A percentile compares a stretch with the other conserved stretches of the same genome.
Evolutionary conservation across 2,329 filamentous ascomycete species (phyloP).

Genomic region (Westerdykella sp.): DNA sequence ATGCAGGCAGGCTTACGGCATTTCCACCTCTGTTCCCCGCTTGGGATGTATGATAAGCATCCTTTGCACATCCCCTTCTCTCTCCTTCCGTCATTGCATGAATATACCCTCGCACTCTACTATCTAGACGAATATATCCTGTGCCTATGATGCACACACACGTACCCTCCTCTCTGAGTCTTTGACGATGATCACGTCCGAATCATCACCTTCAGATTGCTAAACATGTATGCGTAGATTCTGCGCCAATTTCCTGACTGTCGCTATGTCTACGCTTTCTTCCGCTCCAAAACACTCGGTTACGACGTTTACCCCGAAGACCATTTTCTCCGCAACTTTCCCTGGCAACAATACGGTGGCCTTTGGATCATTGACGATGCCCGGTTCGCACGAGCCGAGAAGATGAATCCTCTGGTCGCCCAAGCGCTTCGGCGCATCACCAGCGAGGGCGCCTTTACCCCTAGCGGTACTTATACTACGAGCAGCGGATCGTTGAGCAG

Average conservation of each 20-base stretch:
- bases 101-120: constrained; percentile 13
- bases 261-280: constrained; percentile 36
- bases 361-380: constrained; percentile 35
- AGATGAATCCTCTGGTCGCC: constrained; percentile 17
- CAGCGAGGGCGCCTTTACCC: constrained; percentile 17
- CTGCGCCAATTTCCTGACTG: constrained; percentile 34
- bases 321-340: constrained; percentile 33
- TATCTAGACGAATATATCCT: constrained; percentile 10
- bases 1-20: constrained; percentile 27
- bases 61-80: not conserved
- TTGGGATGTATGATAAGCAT: constrained; percentile 36
- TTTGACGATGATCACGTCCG: not conserved
- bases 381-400: constrained; percentile 30
- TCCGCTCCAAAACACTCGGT: constrained; percentile 31
- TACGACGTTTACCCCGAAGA: constrained; percentile 38
- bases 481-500: constrained; percentile 3
- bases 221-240: constrained; percentile 27
- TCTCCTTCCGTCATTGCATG: constrained; percentile 1
- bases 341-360: constrained; percentile 35
- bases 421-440: constrained; percentile 28
- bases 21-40: constrained; percentile 35
- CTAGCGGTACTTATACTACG: constrained; percentile 9
- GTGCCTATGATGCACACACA: constrained; percentile 1
- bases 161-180: not conserved
- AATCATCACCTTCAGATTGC: constrained; percentile 6